Evolutionary conservation across 805 yeast species (phyloP).

Genomic region (Spathaspora girioi): DNA sequence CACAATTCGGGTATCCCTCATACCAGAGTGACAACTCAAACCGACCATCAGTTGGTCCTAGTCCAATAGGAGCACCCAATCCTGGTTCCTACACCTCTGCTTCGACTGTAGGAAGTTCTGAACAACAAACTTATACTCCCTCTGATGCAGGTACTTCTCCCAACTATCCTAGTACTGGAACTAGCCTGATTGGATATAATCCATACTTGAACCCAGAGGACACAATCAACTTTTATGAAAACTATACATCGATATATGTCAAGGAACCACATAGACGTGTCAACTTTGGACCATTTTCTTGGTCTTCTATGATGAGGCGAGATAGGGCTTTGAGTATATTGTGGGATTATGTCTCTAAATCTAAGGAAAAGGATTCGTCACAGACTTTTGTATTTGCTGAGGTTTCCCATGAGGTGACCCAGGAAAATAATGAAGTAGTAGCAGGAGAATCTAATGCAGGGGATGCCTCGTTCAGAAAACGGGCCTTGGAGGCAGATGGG

Average conservation of each 20-base stretch:
- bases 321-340: conserved; percentile 30
- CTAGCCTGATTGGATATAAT: conserved; percentile 17
- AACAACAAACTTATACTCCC: neutral
- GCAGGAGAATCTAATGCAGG: conserved; percentile 9
- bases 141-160: neutral
- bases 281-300: conserved; percentile 36
- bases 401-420: conserved; percentile 15
- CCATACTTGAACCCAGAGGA: conserved; percentile 24
- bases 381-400: conserved; percentile 15
- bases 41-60: neutral
- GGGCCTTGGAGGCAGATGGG: conserved; percentile 32
- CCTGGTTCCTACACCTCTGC: neutral
- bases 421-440: conserved; percentile 20
- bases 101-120: neutral
- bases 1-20: neutral
- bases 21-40: neutral
- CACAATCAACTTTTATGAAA: conserved; percentile 32
- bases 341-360: conserved; percentile 28
- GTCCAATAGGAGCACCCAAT: neutral
- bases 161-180: neutral
- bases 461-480: conserved; percentile 27
- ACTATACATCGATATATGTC: conserved; percentile 28
- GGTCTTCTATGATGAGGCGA: conserved; percentile 33
- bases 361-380: conserved; percentile 17
- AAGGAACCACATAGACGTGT: conserved; percentile 27